phyloP scores from a whole-genome alignment of 1,139 yeast species.

The Kazachstania sp. region DNA sequence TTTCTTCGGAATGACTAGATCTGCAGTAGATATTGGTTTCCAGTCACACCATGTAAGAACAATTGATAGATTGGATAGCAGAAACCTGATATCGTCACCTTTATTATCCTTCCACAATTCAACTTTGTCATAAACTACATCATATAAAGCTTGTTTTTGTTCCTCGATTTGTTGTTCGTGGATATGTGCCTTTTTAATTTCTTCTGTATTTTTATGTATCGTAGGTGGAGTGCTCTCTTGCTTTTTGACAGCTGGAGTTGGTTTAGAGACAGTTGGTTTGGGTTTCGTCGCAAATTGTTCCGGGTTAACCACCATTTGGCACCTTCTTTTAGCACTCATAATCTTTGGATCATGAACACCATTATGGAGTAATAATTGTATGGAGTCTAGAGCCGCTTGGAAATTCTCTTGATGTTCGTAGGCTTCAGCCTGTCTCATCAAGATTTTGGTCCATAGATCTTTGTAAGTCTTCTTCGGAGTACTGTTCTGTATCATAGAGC shows the following conservation, averaged over 20 bases:
- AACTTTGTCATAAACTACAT: slow-evolving; percentile 48
- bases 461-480: slow-evolving; percentile 52
- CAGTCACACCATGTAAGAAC: slow-evolving; percentile 60
- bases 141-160: slow-evolving; percentile 51
- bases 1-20: slow-evolving; percentile 81
- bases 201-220: slow-evolving; percentile 12
- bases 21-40: slow-evolving; percentile 59
- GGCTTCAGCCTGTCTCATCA: slow-evolving; percentile 70
- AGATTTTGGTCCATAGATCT: slow-evolving; percentile 66
- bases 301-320: slow-evolving; percentile 57
- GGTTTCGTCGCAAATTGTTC: slow-evolving; percentile 14
- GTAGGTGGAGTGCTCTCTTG: background rate
- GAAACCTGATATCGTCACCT: slow-evolving; percentile 67
- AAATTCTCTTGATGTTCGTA: slow-evolving; percentile 70
- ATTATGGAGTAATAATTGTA: slow-evolving; percentile 52
- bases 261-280: slow-evolving; percentile 19
- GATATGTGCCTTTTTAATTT: slow-evolving; percentile 32
- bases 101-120: slow-evolving; percentile 63
- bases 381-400: slow-evolving; percentile 51
- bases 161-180: slow-evolving; percentile 45
- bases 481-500: slow-evolving; percentile 30
- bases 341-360: slow-evolving; percentile 59
- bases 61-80: slow-evolving; percentile 56
- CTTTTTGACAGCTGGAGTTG: background rate
- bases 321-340: slow-evolving; percentile 78